phyloP scores from a whole-genome alignment of 148 eudicot genomes.

The Vaccinium corymbosum region DNA sequence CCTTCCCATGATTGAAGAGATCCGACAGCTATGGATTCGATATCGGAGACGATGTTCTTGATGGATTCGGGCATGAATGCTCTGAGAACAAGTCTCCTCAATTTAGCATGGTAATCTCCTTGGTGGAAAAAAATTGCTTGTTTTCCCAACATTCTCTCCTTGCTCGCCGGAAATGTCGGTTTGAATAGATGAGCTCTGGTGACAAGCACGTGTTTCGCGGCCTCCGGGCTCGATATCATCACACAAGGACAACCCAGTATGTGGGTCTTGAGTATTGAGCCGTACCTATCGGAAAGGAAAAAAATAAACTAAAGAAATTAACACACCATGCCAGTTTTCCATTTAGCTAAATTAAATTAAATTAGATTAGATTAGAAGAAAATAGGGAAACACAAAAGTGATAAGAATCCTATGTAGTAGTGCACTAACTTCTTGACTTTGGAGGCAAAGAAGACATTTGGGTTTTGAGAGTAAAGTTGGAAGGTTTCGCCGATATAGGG shows the following conservation, averaged over 20 bases:
- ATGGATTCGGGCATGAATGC: constrained; percentile 77
- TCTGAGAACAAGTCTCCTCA: constrained; percentile 70
- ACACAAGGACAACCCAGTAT: constrained; percentile 88
- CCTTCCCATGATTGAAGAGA: constrained; percentile 54
- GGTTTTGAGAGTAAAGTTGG: constrained; percentile 85
- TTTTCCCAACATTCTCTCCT: constrained; percentile 91
- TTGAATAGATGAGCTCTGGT: constrained; percentile 73
- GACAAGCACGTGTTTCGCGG: constrained; percentile 65
- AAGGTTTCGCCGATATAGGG: constrained; percentile 96
- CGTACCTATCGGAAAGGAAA: constrained; percentile 47
- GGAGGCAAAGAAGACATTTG: constrained; percentile 82
- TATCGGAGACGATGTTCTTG: constrained; percentile 43
- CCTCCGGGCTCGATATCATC: constrained; percentile 90
- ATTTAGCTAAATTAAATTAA: too few species aligned
- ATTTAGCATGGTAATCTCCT: constrained; percentile 76
- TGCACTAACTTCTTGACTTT: constrained; percentile 69
- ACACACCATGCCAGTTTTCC: too few species aligned
- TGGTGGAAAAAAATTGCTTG: constrained; percentile 91
- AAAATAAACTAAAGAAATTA: background rate
- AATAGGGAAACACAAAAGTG: background rate
- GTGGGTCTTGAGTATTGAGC: constrained; percentile 80
- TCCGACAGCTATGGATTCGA: constrained; percentile 54
- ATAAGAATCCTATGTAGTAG: too few species aligned
- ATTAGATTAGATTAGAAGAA: too few species aligned
- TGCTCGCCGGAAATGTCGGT: constrained; percentile 98